Base-by-base conservation (phyloP, 2,329 filamentous ascomycete species). In the Chaetothyriales sp. region DNA sequence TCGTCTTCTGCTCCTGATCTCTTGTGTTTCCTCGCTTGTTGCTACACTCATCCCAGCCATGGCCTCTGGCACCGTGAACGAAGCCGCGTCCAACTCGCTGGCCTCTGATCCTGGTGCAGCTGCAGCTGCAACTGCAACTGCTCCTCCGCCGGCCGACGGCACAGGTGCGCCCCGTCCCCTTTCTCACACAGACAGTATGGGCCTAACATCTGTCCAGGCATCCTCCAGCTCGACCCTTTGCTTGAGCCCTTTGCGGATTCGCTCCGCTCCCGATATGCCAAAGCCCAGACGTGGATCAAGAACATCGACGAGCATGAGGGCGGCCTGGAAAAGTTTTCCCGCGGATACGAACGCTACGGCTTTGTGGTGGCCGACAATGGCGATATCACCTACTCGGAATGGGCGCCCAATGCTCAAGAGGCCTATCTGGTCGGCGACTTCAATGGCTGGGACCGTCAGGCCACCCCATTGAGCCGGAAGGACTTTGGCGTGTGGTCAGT, bases 351-450 rank as follows among this genome's bases (percentile, higher is more conserved):
- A 63, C 82, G 76, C 55, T 95, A 85, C 63, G 92, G 92, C 51
- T 79, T 98, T 68, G 87, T 86, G 59, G 81, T 92, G 53, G 76
- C 83, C 63, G 72, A 79, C 49, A 81, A 94, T 62, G 86, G 86
- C 66, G 88, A 89, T 66, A 87, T 98, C 58, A 74, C 76, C 52
- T 98, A 98, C 68, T 79, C 87, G 60, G 92, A 98, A 76, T 98
- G 92, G 92, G 92, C 92, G 1, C 89, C 92, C 22, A 93, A 88
- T 72, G 90, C 88, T 49, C 73, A 79, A 43, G 76, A 84, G 62
- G 92, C 92, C 47, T 88, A 81, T 65, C 76, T 98, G 49, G 83
- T 94, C 60, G 92, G 92, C 55, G 92, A 96, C 60, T 98, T 96
- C 74, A 98, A 98, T 69, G 78, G 79, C 59, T 98, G 92, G 92